Evolutionary conservation across 805 yeast genomes (phyloP), one percentile per base, ranked within the genome.

Genomic region (Starmerella riodocensis): DNA sequence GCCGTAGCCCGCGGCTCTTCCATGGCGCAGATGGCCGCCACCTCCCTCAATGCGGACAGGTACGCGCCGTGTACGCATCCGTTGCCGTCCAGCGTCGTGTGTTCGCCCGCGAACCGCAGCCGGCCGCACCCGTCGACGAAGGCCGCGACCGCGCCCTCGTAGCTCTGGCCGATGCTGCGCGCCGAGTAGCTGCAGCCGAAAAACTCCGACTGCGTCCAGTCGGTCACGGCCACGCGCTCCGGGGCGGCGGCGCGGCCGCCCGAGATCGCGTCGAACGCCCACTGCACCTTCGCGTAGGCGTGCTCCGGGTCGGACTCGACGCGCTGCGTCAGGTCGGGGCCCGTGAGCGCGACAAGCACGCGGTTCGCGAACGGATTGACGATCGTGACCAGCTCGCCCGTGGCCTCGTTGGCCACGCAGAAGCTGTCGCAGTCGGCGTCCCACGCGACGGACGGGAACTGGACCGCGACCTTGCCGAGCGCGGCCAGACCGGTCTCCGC

Each of bases 51-150:
- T 1, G 88, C 95, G 52, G 88, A 78, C 45, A 65, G 63, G 73
- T 82, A 83, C 0, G 94, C 94, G 0, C 94, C 95, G 55, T 85
- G 93, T 4, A 79, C 91, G 50, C 94, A 85, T 0, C 95, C 95
- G 13, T 84, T 79, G 6, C 93, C 94, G 48, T 83, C 94, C 49
- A 73, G 60, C 18, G 75, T 73, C 0, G 94, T 79, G 56, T 85
- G 94, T 54, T 85, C 95, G 6, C 95, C 95, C 0, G 94, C 94
- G 64, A 85, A 85, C 31, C 94, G 64, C 2, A 85, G 60, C 7
- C 66, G 63, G 11, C 67, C 74, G 17, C 69, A 61, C 0, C 84
- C 81, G 19, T 70, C 70, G 16, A 70, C 64, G 41, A 81, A 64
- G n/a, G 77, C 78, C 13, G 74, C 55, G 0, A 78, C 67, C 27